Conservation (phyloP, 2,329 filamentous ascomycete species). For the Grosmannia clavigera region DNA sequence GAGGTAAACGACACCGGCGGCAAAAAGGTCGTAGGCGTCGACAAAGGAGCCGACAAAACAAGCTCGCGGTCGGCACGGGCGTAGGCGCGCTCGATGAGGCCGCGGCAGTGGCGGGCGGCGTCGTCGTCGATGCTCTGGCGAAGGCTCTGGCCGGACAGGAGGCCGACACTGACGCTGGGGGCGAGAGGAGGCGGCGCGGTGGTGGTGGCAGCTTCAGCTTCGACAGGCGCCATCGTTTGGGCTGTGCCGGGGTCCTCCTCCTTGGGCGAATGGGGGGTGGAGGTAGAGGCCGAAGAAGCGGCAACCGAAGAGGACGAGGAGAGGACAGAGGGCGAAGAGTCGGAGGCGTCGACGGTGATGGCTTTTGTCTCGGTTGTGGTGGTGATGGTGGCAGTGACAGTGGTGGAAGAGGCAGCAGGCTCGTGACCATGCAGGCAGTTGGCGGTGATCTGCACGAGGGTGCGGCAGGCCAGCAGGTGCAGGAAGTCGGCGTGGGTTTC, state of each 20-base stretch:
- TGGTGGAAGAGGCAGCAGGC: neutral
- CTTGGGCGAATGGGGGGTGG: neutral
- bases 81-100: conserved; percentile 6
- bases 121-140: conserved; percentile 3
- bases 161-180: neutral
- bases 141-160: neutral
- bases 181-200: neutral
- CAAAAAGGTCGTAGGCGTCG: conserved; percentile 9
- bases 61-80: conserved; percentile 1
- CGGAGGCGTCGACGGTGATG: too few relatives aligned
- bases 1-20: conserved; percentile 4
- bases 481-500: neutral
- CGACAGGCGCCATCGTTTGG: neutral
- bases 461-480: conserved; percentile 6
- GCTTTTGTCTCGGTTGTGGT: neutral
- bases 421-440: neutral
- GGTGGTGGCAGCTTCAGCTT: neutral
- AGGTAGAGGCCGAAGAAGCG: neutral
- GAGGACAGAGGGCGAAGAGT: neutral
- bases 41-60: conserved; percentile 5
- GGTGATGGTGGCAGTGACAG: neutral
- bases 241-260: neutral
- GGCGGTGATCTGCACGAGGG: conserved; percentile 2
- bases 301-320: neutral
- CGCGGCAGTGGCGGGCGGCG: conserved; percentile 2